Conservation (phyloP, 306 rosid species). For the Quercus berberidifolia region DNA sequence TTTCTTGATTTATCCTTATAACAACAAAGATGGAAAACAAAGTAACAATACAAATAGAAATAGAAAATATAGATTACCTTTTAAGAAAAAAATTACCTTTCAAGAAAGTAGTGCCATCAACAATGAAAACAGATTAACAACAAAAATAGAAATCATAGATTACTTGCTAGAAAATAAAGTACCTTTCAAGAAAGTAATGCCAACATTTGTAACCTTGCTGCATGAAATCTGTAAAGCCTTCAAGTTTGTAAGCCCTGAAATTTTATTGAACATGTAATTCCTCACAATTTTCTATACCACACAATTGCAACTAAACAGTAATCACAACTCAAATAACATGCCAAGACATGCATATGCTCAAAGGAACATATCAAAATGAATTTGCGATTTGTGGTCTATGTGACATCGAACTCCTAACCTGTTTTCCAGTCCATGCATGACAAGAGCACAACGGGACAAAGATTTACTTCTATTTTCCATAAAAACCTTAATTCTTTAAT, state of each 20-base stretch:
- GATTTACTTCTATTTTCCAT: background rate
- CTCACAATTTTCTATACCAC: slow-evolving; percentile 5
- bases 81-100: slow-evolving; percentile 48
- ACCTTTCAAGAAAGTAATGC: slow-evolving; percentile 80
- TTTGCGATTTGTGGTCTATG: background rate
- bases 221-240: slow-evolving; percentile 70
- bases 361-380: background rate
- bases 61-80: background rate
- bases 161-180: background rate
- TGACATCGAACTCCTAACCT: background rate
- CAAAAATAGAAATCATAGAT: background rate
- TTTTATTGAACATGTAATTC: slow-evolving; percentile 18
- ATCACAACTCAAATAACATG: background rate
- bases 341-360: background rate
- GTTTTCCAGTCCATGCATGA: background rate
- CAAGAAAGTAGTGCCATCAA: slow-evolving; percentile 58
- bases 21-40: background rate
- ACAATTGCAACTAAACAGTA: background rate
- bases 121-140: background rate
- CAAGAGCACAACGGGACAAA: too few species aligned
- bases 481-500: too few species aligned
- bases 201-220: slow-evolving; percentile 77
- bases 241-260: slow-evolving; percentile 77
- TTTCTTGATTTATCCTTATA: background rate
- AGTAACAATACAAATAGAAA: slow-evolving; percentile 1